Evolutionary conservation across 768 basidiomycete species (phyloP), one percentile per base, ranked within the genome.

Genomic region (Symmetrospora coprosmae): DNA sequence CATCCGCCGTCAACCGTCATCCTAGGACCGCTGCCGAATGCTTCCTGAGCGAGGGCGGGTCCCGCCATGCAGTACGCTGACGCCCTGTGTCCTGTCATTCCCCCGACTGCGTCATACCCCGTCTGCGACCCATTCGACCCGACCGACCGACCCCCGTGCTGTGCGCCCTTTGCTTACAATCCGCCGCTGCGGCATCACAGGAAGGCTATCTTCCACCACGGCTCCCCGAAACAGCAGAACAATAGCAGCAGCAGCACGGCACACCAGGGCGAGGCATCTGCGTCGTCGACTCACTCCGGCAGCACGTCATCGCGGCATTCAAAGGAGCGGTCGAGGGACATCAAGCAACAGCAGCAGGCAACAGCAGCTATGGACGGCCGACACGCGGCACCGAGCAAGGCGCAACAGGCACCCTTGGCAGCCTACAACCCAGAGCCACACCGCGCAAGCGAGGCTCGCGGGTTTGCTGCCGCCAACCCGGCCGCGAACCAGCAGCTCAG

Each of bases 351-450:
- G 16, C 51, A 52, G 28, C 50, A 33, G 16, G 14, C 14, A 39
- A 28, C 48, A 7, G 7, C 5, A 30, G 48, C 16, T 14, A 46
- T 46, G 43, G 19, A n/a, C 21, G 48, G 28, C 31, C 56, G 33
- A 13, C 13, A 25, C 21, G 52, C 51, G 5, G 62, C 62, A 19
- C 62, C 62, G 13, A 16, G 30, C 28, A 61, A 53, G 41, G 62
- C 62, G 1, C 58, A 59, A 33, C 34, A 55, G 13, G 62, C 62
- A 8, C 41, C 52, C 21, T 47, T 48, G 33, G 62, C 62, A 7
- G 62, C 62, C 19, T 63, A 47, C 45, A 49, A 46, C 27, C 62
- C 62, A 14, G 62, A 47, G 33, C 62, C 62, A 5, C 51, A 53
- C 25, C 25, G 51, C 17, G 17, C n/a, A 28, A 35, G 30, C 25